A percentile compares a stretch with the other conserved stretches of the same genome.
Conservation (phyloP, 1,139 yeast genomes). For the Debaryomyces robertsiae region DNA sequence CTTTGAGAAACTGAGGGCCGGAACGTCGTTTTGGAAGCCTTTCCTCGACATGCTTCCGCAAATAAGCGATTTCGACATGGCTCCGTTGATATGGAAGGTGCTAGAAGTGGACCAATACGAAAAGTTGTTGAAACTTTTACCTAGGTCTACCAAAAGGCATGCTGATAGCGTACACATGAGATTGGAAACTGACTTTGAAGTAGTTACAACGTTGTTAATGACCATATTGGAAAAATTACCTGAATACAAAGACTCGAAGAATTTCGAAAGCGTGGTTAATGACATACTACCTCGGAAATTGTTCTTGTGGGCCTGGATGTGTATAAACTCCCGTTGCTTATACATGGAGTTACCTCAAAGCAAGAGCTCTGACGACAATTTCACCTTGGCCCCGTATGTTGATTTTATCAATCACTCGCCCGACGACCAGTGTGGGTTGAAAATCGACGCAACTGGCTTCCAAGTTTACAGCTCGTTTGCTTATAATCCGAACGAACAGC, state of each 20-base stretch:
- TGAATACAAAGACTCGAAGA: not conserved
- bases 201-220: slow-evolving; percentile 27
- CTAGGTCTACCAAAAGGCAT: slow-evolving; percentile 37
- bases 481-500: slow-evolving; percentile 54
- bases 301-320: slow-evolving; percentile 76
- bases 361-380: slow-evolving; percentile 56
- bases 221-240: slow-evolving; percentile 13
- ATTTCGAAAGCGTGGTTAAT: not conserved
- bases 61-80: slow-evolving; percentile 45
- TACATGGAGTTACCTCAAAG: slow-evolving; percentile 70
- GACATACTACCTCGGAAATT: slow-evolving; percentile 18
- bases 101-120: slow-evolving; percentile 25
- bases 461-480: slow-evolving; percentile 44
- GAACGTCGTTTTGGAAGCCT: slow-evolving; percentile 62
- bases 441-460: slow-evolving; percentile 52
- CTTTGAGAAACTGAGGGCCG: slow-evolving; percentile 43
- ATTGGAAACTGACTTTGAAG: slow-evolving; percentile 40
- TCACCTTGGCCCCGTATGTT: slow-evolving; percentile 89
- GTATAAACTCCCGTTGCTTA: slow-evolving; percentile 88
- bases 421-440: slow-evolving; percentile 54
- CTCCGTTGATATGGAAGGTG: slow-evolving; percentile 58
- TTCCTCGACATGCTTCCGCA: slow-evolving; percentile 61
- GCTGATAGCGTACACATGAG: slow-evolving; percentile 37
- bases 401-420: slow-evolving; percentile 83
- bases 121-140: slow-evolving; percentile 38